Evolutionary conservation across 2,329 filamentous ascomycete genomes (phyloP).

Genomic region (Talaromyces atroroseus): DNA sequence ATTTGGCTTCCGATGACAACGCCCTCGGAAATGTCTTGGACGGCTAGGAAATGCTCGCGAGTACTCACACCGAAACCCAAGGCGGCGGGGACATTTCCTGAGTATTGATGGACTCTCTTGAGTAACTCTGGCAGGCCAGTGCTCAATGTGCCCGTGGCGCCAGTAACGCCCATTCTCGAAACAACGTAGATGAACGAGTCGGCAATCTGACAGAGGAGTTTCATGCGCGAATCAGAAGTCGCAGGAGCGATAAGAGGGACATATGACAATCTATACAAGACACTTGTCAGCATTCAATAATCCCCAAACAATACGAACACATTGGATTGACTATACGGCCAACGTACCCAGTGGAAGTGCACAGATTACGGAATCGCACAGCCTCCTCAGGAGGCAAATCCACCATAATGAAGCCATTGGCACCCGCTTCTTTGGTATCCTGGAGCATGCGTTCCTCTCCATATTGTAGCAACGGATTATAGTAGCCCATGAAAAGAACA

Average conservation of each 20-base stretch:
- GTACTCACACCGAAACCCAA: conserved; percentile 97
- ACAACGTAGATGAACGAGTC: conserved; percentile 99
- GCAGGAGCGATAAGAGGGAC: conserved; percentile 94
- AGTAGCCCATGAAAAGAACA: conserved; percentile 96
- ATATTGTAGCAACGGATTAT: conserved; percentile 91
- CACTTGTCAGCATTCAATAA: background rate
- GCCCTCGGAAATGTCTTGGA: conserved; percentile 79
- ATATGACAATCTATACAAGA: conserved; percentile 66
- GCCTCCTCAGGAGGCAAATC: conserved; percentile 95
- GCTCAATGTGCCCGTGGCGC: conserved; percentile 77
- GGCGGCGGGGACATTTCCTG: conserved; percentile 81
- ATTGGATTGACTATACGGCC: no score
- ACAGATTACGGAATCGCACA: conserved; percentile 80
- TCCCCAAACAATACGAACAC: no score
- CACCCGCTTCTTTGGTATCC: conserved; percentile 75
- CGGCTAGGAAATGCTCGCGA: conserved; percentile 82
- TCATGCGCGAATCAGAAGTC: conserved; percentile 90
- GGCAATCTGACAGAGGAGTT: conserved; percentile 88
- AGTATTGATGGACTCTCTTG: conserved; percentile 82
- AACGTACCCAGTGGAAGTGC: conserved; percentile 65
- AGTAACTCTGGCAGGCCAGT: conserved; percentile 75
- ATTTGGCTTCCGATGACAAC: conserved; percentile 97
- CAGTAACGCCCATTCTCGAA: conserved; percentile 93
- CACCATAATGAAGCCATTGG: conserved; percentile 96
- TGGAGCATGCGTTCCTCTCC: conserved; percentile 83